Percentiles rank a stretch among this genome's conserved stretches.
These are phyloP conservation scores for Phallus indusiatus DNA, from an alignment of 768 basidiomycete species.

Conservation along the genomic window DNA sequence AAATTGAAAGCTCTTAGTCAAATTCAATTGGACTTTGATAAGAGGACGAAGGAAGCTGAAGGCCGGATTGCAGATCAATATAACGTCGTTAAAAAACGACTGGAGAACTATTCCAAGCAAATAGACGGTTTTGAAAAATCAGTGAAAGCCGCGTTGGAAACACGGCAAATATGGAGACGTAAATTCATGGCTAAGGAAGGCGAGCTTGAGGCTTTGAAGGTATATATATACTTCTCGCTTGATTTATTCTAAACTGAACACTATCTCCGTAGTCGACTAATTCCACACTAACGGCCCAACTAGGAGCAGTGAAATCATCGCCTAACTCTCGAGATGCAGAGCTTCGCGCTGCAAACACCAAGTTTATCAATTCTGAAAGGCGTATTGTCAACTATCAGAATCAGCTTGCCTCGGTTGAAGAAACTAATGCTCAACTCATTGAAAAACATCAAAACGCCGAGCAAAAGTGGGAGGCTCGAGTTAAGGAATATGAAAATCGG, in stretches of 20 bases:
- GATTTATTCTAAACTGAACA: background rate
- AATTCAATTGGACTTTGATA: conserved; percentile 82
- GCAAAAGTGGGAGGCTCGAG: conserved; percentile 88
- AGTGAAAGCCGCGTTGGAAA: conserved; percentile 71
- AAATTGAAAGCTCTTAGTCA: conserved; percentile 78
- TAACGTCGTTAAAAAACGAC: conserved; percentile 71
- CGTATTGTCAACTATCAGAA: conserved; percentile 80
- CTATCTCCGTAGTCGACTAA: conserved; percentile 48
- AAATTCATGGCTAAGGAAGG: conserved; percentile 77
- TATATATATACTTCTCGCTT: conserved; percentile 22
- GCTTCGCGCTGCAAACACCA: conserved; percentile 55
- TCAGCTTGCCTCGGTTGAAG: conserved; percentile 75
- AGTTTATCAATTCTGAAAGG: conserved; percentile 79
- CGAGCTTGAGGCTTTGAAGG: conserved; percentile 85
- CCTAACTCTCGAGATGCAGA: conserved; percentile 56
- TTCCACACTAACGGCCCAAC: conserved; percentile 62
- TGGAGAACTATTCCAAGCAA: conserved; percentile 84
- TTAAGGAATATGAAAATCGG: conserved; percentile 82
- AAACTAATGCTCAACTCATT: conserved; percentile 67
- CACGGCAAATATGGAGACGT: conserved; percentile 75
- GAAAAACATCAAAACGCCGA: conserved; percentile 67
- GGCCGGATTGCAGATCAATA: conserved; percentile 62
- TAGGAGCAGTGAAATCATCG: conserved; percentile 52
- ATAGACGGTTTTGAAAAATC: conserved; percentile 88
- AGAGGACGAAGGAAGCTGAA: conserved; percentile 73